phyloP scores from a whole-genome alignment of 2,329 filamentous ascomycete genomes.

The Colletotrichum trifolii region DNA sequence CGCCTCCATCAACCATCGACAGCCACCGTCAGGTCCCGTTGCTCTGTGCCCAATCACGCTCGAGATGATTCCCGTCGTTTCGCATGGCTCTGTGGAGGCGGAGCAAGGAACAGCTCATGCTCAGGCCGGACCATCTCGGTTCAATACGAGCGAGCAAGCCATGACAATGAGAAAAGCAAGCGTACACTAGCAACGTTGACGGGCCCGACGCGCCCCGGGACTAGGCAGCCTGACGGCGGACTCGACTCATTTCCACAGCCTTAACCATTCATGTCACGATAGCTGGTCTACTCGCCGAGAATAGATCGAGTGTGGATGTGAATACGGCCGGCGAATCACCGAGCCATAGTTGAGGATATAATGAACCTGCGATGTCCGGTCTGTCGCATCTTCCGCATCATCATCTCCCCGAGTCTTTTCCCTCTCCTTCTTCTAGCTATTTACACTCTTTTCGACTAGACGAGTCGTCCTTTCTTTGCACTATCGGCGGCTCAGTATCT shows the following conservation, averaged over 20 bases:
- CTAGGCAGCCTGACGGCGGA: constrained; percentile 14
- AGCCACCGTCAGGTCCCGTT: neutral
- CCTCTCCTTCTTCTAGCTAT: neutral
- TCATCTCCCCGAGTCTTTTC: constrained; percentile 16
- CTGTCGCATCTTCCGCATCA: neutral
- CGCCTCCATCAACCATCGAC: constrained; percentile 4
- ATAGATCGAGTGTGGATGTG: neutral
- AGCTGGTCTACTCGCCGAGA: constrained; percentile 12
- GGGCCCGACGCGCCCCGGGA: constrained; percentile 19
- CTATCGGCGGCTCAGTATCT: too few species aligned
- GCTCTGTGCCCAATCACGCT: constrained; percentile 6
- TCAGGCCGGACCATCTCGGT: constrained; percentile 8
- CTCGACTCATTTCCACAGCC: constrained; percentile 16
- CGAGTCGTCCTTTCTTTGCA: constrained; percentile 17
- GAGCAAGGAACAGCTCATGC: constrained; percentile 8
- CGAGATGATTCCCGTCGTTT: constrained; percentile 2
- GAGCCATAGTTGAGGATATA: constrained; percentile 19
- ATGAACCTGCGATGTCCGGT: constrained; percentile 14
- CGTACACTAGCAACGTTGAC: constrained; percentile 16
- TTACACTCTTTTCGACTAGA: constrained; percentile 3
- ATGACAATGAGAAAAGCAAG: constrained; percentile 12
- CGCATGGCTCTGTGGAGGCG: constrained; percentile 17
- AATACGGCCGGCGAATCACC: neutral
- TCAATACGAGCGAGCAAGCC: constrained; percentile 16
- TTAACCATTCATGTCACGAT: neutral